A percentile compares a stretch with the other conserved stretches of the same genome.
Conservation (phyloP, 345 rosid species). For the Arabidopsis arenosa region DNA sequence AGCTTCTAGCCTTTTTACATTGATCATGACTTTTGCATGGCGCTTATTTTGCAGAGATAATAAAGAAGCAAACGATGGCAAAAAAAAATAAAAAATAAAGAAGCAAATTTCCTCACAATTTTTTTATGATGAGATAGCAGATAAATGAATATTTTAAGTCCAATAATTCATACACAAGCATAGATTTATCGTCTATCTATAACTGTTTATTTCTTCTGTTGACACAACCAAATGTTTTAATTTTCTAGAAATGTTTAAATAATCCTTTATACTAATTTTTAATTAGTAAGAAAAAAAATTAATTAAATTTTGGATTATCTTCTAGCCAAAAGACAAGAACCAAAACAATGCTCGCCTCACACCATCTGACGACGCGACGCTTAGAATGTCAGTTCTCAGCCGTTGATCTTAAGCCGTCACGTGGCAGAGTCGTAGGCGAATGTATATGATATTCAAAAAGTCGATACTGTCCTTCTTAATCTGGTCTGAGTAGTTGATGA, state of each 20-base stretch:
- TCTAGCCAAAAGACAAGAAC: conserved; percentile 1
- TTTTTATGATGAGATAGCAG: too few species aligned
- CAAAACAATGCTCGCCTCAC: conserved; percentile 27
- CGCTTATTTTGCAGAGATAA: background rate
- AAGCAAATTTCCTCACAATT: background rate
- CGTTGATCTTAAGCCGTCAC: background rate
- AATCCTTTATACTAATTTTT: too few species aligned
- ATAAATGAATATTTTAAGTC: too few species aligned
- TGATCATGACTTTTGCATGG: conserved; percentile 25
- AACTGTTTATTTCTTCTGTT: too few species aligned
- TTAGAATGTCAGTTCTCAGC: background rate
- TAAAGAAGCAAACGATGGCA: too few species aligned
- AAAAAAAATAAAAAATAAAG: too few species aligned
- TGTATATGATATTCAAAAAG: background rate
- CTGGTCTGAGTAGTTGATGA: background rate
- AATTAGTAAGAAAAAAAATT: too few species aligned
- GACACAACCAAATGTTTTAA: too few species aligned
- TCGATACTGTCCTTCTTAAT: background rate
- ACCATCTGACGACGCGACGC: conserved; percentile 4
- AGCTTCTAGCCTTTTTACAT: conserved; percentile 19
- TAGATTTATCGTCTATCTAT: too few species aligned
- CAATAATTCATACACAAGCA: too few species aligned
- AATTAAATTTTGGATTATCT: conserved; percentile 6
- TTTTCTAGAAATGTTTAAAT: too few species aligned
- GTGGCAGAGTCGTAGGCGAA: conserved; percentile 26